Evolutionary conservation across 108 stramenopile species (phyloP).

Genomic region (Cyclotella choctawhatcheeana): DNA sequence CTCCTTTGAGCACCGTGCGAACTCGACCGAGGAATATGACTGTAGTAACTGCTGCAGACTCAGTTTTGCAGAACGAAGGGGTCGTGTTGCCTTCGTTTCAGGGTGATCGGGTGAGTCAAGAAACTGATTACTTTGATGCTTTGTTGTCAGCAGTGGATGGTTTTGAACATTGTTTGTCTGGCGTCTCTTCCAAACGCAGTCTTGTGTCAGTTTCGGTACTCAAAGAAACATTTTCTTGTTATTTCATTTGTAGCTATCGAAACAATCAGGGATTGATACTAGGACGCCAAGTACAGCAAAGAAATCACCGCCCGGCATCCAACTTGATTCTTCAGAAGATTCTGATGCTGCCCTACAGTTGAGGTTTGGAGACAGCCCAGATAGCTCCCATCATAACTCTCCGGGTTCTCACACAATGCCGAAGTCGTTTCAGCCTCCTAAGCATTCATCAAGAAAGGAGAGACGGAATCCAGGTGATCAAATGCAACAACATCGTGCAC

Average conservation of each 20-base stretch:
- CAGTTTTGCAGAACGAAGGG: not conserved
- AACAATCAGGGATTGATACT: not conserved
- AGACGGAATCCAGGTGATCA: too few relatives aligned
- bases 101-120: slow-evolving; percentile 1
- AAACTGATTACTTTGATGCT: too few relatives aligned
- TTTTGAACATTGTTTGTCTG: not conserved
- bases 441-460: not conserved
- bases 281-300: not conserved
- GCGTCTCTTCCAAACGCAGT: too few relatives aligned
- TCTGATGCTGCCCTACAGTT: slow-evolving; percentile 39
- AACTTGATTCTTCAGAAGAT: slow-evolving; percentile 40
- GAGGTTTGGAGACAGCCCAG: slow-evolving; percentile 42
- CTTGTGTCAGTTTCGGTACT: too few relatives aligned
- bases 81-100: not conserved
- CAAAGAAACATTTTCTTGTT: too few relatives aligned
- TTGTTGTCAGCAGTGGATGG: too few relatives aligned
- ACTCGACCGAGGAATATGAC: slow-evolving; percentile 13
- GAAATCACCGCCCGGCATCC: not conserved
- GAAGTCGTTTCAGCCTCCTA: slow-evolving; percentile 5
- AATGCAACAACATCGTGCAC: slow-evolving; percentile 13
- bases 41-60: slow-evolving; percentile 11
- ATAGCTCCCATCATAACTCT: not conserved
- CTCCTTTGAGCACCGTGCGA: slow-evolving; percentile 15
- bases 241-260: not conserved
- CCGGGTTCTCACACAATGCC: not conserved